A percentile compares a stretch with the other conserved stretches of the same genome.
Evolutionary conservation across 768 basidiomycete genomes (phyloP).

Genomic region (Aureoboletus auriporus): DNA sequence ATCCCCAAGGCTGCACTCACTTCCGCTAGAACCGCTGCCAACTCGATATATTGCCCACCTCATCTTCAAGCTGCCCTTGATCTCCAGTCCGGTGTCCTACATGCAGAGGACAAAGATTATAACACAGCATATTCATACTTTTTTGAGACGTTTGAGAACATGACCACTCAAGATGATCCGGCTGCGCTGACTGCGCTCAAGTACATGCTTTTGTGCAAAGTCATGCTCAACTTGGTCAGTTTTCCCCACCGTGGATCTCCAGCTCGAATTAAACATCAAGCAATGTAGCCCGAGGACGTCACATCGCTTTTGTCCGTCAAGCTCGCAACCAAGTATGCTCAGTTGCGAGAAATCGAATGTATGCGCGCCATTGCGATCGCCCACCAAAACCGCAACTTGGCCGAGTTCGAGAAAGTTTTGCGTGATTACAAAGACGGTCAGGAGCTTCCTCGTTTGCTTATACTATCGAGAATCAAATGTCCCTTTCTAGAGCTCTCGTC

Average conservation of each 20-base stretch:
- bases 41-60: conserved; percentile 90
- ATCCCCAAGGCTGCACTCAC: conserved; percentile 71
- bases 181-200: conserved; percentile 82
- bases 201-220: conserved; percentile 97
- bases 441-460: conserved; percentile 8
- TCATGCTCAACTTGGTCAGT: conserved; percentile 90
- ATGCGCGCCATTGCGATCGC: conserved; percentile 95
- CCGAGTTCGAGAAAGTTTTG: conserved; percentile 84
- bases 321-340: conserved; percentile 82
- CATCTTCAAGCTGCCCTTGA: conserved; percentile 59
- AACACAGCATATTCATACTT: conserved; percentile 97
- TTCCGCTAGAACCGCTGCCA: conserved; percentile 88
- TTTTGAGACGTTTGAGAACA: conserved; percentile 92
- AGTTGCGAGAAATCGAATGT: conserved; percentile 85
- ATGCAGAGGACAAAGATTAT: conserved; percentile 98
- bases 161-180: conserved; percentile 73
- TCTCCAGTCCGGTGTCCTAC: conserved; percentile 74
- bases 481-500: conserved; percentile 75
- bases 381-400: conserved; percentile 87
- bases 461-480: not conserved
- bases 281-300: conserved; percentile 84
- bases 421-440: conserved; percentile 80
- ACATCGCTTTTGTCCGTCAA: conserved; percentile 83
- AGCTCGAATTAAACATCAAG: not conserved
- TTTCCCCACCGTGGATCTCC: not conserved